A percentile compares a stretch with the other conserved stretches of the same genome.
These are phyloP conservation scores for Talaromyces funiculosus DNA, from an alignment of 2,329 filamentous ascomycete species.

Conservation along the genomic window DNA sequence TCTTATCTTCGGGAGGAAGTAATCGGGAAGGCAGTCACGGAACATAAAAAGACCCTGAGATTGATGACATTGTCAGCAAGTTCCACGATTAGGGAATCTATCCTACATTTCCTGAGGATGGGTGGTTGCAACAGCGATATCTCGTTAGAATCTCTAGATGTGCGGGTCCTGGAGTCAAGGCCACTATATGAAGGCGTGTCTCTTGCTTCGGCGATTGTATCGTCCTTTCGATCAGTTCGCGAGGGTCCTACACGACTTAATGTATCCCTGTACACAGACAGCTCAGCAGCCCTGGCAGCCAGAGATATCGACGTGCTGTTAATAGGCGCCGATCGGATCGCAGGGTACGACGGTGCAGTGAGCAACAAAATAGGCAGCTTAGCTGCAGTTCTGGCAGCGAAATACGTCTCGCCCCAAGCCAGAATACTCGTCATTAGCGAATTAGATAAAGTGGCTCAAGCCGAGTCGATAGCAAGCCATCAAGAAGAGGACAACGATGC, in stretches of 20 bases:
- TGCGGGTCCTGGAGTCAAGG: slow-evolving; percentile 61
- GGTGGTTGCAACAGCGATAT: slow-evolving; percentile 30
- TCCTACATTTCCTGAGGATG: slow-evolving; percentile 33
- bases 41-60: slow-evolving; percentile 31
- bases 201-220: slow-evolving; percentile 36
- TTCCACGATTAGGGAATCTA: slow-evolving; percentile 52
- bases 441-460: slow-evolving; percentile 55
- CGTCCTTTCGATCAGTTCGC: slow-evolving; percentile 1
- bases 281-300: slow-evolving; percentile 52
- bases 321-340: slow-evolving; percentile 60
- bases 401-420: slow-evolving; percentile 41
- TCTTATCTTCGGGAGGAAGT: slow-evolving; percentile 22
- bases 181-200: slow-evolving; percentile 59
- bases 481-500: slow-evolving; percentile 49
- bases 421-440: slow-evolving; percentile 55
- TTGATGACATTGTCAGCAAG: slow-evolving; percentile 60
- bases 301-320: slow-evolving; percentile 53
- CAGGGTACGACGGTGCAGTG: slow-evolving; percentile 48
- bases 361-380: slow-evolving; percentile 64
- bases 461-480: slow-evolving; percentile 36
- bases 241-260: slow-evolving; percentile 23
- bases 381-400: slow-evolving; percentile 52
- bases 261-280: slow-evolving; percentile 55
- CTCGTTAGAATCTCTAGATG: slow-evolving; percentile 40
- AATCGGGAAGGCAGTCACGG: background rate